Conservation (phyloP, 176 grass and related monocot species). For the Triticum timopheevii region DNA sequence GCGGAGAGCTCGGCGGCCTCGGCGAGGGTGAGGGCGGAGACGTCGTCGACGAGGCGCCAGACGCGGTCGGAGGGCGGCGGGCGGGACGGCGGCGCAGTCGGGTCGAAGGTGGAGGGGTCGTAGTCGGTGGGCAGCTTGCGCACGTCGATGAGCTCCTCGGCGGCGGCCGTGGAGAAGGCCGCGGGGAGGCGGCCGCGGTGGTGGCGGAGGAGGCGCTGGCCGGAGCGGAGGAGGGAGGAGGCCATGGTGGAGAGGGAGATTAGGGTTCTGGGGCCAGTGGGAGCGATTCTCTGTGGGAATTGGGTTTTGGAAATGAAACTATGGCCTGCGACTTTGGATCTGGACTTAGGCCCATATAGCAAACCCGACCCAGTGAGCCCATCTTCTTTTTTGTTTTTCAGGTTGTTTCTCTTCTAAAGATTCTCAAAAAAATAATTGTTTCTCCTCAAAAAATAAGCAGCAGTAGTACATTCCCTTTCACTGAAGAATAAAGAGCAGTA, state of each 20-base stretch:
- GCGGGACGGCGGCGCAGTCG: slow-evolving; percentile 47
- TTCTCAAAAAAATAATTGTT: too few species aligned
- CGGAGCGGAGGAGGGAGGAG: slow-evolving; percentile 63
- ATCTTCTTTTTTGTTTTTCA: too few species aligned
- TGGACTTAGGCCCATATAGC: neutral
- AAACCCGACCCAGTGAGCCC: neutral
- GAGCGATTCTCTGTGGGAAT: neutral
- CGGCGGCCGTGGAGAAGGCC: slow-evolving; percentile 24
- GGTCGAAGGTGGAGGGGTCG: slow-evolving; percentile 67
- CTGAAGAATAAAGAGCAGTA: too few species aligned
- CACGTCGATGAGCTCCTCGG: slow-evolving; percentile 55
- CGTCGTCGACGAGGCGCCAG: slow-evolving; percentile 93
- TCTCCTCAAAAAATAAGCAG: too few species aligned
- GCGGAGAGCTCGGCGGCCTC: slow-evolving; percentile 63
- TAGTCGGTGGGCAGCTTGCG: slow-evolving; percentile 79
- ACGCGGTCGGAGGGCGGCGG: slow-evolving; percentile 76
- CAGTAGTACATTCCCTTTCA: too few species aligned
- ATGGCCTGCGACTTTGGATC: neutral
- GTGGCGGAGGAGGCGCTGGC: slow-evolving; percentile 39
- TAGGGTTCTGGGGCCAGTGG: slow-evolving; percentile 48
- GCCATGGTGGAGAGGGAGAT: slow-evolving; percentile 30
- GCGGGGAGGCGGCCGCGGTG: slow-evolving; percentile 11
- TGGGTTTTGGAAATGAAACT: slow-evolving; percentile 10
- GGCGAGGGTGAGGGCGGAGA: slow-evolving; percentile 64
- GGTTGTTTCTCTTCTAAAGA: too few species aligned